Percentiles rank a stretch among this genome's conserved stretches.
These are phyloP conservation scores for Gnomoniopsis sp. DNA, from an alignment of 2,329 filamentous ascomycete genomes.

Conservation along the genomic window DNA sequence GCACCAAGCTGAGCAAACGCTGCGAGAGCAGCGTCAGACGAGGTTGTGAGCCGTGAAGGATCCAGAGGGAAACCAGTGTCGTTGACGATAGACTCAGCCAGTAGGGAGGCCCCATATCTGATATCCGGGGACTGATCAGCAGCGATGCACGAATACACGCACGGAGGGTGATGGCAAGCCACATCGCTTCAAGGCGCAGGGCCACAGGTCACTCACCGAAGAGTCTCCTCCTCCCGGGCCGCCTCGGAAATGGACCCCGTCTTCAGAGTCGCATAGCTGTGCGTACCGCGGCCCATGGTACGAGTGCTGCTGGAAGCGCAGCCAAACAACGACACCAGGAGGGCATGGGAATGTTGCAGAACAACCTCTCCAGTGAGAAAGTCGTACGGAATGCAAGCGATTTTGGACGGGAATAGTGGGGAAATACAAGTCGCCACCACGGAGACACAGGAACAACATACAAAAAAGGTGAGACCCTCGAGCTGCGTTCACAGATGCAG, in stretches of 20 bases:
- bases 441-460: too few relatives aligned
- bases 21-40: neutral
- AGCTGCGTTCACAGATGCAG: too few relatives aligned
- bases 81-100: conserved; percentile 5
- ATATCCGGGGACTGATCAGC: neutral
- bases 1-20: conserved; percentile 42
- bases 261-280: neutral
- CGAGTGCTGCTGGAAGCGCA: neutral
- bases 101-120: conserved; percentile 4
- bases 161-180: neutral
- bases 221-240: neutral
- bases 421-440: too few relatives aligned
- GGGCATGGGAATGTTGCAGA: neutral
- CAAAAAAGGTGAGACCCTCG: too few relatives aligned
- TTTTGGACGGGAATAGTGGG: too few relatives aligned
- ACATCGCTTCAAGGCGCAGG: neutral
- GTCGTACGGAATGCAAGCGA: too few relatives aligned
- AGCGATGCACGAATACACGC: neutral
- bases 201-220: neutral
- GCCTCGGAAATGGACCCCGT: neutral
- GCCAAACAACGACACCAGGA: neutral
- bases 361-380: too few relatives aligned
- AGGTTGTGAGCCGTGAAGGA: neutral
- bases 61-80: neutral
- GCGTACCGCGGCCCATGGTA: neutral